Percentiles rank a stretch among this genome's conserved stretches.
Evolutionary conservation across 148 eudicot genomes (phyloP).

Genomic region (Talinum fruticosum): DNA sequence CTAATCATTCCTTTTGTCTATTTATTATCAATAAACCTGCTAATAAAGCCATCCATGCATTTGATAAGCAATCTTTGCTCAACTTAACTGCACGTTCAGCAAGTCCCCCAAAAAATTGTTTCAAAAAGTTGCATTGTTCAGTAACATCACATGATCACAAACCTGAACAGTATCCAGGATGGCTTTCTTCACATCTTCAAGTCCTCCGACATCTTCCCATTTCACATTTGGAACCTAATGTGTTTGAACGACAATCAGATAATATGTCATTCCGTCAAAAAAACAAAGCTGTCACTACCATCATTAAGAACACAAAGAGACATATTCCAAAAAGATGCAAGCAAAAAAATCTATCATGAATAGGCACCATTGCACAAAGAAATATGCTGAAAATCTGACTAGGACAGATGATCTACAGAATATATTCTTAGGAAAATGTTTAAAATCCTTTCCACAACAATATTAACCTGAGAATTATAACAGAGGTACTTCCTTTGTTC

Average conservation of each 20-base stretch:
- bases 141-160: slow-evolving; percentile 3
- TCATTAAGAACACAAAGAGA: not conserved
- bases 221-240: slow-evolving; percentile 84
- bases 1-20: not conserved
- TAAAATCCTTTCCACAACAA: not conserved
- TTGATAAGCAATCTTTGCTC: not conserved
- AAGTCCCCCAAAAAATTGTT: not conserved
- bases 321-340: not conserved
- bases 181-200: slow-evolving; percentile 96
- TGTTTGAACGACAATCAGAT: slow-evolving; percentile 16
- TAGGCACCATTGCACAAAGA: not conserved
- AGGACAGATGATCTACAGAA: not conserved
- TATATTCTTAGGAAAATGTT: not conserved
- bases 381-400: not conserved
- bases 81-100: not conserved
- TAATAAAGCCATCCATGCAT: not conserved
- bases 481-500: too few species aligned
- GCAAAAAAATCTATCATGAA: not conserved
- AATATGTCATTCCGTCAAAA: not conserved
- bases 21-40: not conserved
- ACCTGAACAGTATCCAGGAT: slow-evolving; percentile 98
- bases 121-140: too few species aligned
- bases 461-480: not conserved
- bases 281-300: not conserved
- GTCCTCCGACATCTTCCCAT: slow-evolving; percentile 99